Conservation (phyloP, 148 eudicot genomes). For the Limonium bicolor region DNA sequence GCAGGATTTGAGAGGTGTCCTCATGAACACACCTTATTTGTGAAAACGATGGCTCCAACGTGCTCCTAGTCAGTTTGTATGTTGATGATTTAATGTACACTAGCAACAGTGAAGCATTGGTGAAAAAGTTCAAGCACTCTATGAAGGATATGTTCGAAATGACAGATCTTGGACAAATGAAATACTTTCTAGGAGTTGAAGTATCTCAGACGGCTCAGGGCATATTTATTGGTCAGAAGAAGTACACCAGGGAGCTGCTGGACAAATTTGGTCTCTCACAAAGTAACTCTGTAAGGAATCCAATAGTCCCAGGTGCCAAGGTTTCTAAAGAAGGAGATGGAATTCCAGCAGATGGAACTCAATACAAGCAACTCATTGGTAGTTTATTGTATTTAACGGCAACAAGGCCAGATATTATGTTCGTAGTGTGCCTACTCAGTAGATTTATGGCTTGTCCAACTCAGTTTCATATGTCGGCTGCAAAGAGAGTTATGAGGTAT, state of each 20-base stretch:
- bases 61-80: neutral
- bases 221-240: neutral
- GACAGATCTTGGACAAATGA: constrained; percentile 1
- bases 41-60: neutral
- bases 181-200: neutral
- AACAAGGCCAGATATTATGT: neutral
- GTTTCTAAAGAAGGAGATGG: neutral
- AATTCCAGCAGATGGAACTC: neutral
- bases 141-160: constrained; percentile 1
- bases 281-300: neutral
- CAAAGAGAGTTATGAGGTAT: constrained; percentile 1
- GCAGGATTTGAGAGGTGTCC: neutral
- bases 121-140: neutral
- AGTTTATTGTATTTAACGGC: constrained; percentile 2
- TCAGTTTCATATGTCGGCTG: neutral
- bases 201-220: constrained; percentile 2
- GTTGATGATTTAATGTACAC: constrained; percentile 4
- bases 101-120: neutral
- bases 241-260: neutral
- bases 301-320: neutral
- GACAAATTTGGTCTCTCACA: neutral
- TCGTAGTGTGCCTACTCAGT: neutral
- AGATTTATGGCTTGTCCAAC: constrained; percentile 3
- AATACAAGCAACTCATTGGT: neutral
- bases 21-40: neutral